Evolutionary conservation across 163 green algal genomes (phyloP).

Genomic region (Scenedesmus sp.): DNA sequence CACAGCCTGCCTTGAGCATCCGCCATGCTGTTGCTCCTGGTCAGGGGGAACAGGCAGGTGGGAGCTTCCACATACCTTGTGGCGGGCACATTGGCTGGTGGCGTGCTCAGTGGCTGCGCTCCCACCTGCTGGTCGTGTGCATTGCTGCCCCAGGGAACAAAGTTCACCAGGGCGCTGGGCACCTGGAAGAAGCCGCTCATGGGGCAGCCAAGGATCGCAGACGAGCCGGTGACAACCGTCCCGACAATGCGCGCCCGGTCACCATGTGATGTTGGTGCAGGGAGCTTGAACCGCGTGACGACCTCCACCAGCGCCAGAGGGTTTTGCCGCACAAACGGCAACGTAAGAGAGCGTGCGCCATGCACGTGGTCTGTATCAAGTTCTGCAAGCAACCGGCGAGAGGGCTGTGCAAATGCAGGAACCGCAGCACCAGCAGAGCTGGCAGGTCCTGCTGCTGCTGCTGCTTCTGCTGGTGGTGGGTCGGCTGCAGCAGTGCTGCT

Average conservation of each 20-base stretch:
- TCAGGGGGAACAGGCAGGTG: background rate
- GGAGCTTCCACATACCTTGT: background rate
- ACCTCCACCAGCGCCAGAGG: background rate
- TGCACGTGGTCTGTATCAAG: background rate
- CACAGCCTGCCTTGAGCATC: background rate
- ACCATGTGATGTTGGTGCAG: background rate
- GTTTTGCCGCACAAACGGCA: background rate
- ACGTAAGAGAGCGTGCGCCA: background rate
- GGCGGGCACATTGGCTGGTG: background rate
- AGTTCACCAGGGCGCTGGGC: background rate
- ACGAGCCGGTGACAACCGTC: background rate
- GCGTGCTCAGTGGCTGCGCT: background rate
- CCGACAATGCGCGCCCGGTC: background rate
- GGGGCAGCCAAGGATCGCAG: background rate
- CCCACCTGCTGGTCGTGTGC: background rate
- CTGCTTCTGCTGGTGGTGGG: background rate
- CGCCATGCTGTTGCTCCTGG: background rate
- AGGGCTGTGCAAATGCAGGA: background rate
- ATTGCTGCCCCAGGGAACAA: background rate
- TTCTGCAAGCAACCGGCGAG: background rate
- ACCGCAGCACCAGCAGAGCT: background rate
- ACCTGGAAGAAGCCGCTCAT: background rate
- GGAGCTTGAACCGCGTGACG: background rate
- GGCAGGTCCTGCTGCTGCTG: background rate
- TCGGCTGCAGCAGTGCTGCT: background rate